Conservation (phyloP, 257 asterid species). For the Capsicum baccatum region DNA sequence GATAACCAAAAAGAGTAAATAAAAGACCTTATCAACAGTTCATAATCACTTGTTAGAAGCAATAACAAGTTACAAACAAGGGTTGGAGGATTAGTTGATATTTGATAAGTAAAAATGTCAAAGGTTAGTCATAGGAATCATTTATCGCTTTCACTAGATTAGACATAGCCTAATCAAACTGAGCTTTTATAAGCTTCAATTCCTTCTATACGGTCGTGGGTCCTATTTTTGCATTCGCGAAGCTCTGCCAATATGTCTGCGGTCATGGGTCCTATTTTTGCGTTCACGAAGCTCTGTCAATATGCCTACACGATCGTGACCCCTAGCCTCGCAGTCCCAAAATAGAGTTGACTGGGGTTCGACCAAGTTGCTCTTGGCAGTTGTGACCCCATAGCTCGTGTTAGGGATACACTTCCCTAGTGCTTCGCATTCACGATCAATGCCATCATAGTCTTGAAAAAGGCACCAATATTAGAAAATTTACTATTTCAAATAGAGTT, state of each 20-base stretch:
- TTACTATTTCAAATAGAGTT: background rate
- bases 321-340: background rate
- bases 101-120: background rate
- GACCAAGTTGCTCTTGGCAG: no score
- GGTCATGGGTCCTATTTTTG: background rate
- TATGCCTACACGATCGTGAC: background rate
- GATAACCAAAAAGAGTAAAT: background rate
- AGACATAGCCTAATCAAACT: background rate
- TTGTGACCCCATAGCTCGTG: background rate
- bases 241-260: no score
- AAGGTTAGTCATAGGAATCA: background rate
- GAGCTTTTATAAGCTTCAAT: background rate
- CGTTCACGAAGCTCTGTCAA: background rate
- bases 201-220: background rate
- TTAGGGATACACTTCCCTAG: background rate
- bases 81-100: background rate
- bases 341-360: background rate
- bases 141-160: background rate
- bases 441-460: background rate
- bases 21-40: background rate
- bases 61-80: background rate
- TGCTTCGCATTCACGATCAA: background rate
- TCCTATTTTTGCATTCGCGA: no score
- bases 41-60: background rate
- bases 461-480: background rate